A percentile compares a stretch with the other conserved stretches of the same genome.
phyloP scores from a whole-genome alignment of 139 green algal species.

The Zygnema circumcarinatum region DNA sequence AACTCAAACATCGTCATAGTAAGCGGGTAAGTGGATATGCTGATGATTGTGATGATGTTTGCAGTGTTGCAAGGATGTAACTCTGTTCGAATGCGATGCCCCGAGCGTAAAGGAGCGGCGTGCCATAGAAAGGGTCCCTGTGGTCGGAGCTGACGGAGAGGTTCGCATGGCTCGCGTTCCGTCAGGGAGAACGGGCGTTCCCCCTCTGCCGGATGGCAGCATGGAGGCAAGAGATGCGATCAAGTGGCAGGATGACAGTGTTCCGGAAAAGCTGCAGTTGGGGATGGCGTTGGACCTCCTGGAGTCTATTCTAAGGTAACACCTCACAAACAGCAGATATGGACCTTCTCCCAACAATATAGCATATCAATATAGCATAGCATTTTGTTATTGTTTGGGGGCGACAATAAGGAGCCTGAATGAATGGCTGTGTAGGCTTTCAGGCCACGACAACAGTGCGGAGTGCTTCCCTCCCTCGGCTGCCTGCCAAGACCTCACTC shows the following conservation, averaged over 20 bases:
- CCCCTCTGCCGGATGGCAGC: not conserved
- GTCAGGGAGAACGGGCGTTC: not conserved
- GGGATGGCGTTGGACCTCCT: slow-evolving; percentile 42
- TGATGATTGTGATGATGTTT: too few relatives aligned
- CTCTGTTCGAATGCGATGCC: slow-evolving; percentile 45
- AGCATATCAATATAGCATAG: not conserved
- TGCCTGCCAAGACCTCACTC: slow-evolving; percentile 22
- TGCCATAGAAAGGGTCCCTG: slow-evolving; percentile 25
- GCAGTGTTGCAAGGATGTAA: slow-evolving; percentile 50
- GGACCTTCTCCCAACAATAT: not conserved
- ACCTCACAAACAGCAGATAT: too few relatives aligned
- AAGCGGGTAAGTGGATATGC: too few relatives aligned
- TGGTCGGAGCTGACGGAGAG: slow-evolving; percentile 40
- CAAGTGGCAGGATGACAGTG: slow-evolving; percentile 47
- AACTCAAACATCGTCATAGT: too few relatives aligned
- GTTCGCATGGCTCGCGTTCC: slow-evolving; percentile 49
- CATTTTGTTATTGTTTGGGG: not conserved
- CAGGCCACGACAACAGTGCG: not conserved
- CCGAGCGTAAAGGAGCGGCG: slow-evolving; percentile 26
- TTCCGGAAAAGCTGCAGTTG: slow-evolving; percentile 48
- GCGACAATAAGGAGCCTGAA: too few relatives aligned
- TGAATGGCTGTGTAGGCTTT: slow-evolving; percentile 26
- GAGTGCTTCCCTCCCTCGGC: slow-evolving; percentile 37
- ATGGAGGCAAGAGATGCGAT: slow-evolving; percentile 42
- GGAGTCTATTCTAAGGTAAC: slow-evolving; percentile 31